Evolutionary conservation across 2,329 filamentous ascomycete genomes (phyloP).

Genomic region (Colletotrichum horii): DNA sequence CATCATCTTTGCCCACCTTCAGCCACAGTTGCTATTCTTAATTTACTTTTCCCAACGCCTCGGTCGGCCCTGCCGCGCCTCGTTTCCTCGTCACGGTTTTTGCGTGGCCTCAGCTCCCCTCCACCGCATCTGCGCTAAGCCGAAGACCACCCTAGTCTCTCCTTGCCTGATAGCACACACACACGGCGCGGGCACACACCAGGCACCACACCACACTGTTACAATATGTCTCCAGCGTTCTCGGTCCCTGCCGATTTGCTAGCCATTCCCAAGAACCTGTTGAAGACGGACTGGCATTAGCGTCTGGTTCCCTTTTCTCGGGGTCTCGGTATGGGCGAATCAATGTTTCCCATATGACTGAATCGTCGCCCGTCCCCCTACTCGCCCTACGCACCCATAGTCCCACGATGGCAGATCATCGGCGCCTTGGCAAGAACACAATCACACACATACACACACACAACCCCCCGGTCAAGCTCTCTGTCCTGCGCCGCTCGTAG

Average conservation of each 20-base stretch:
- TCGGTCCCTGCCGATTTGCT: conserved; percentile 8
- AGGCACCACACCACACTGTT: neutral
- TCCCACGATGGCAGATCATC: neutral
- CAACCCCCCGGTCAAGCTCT: neutral
- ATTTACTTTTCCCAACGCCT: neutral
- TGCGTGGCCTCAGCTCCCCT: conserved; percentile 6
- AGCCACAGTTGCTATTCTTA: conserved; percentile 11
- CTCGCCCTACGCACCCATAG: neutral
- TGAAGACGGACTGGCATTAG: neutral
- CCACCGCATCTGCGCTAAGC: neutral
- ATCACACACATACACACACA: neutral
- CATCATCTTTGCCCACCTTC: neutral
- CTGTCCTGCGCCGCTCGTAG: neutral
- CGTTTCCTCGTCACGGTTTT: conserved; percentile 1
- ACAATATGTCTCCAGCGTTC: neutral
- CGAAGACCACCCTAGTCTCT: neutral
- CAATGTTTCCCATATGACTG: neutral
- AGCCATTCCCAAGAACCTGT: neutral
- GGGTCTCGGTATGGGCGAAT: neutral
- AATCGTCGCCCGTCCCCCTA: neutral
- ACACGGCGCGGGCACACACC: neutral
- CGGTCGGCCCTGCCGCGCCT: neutral
- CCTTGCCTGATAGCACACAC: neutral
- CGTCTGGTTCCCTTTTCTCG: neutral
- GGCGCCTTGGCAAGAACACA: neutral